Evolutionary conservation across 345 rosid species (phyloP), one percentile per base, ranked within the genome.

Genomic region (Dipteronia dyeriana): DNA sequence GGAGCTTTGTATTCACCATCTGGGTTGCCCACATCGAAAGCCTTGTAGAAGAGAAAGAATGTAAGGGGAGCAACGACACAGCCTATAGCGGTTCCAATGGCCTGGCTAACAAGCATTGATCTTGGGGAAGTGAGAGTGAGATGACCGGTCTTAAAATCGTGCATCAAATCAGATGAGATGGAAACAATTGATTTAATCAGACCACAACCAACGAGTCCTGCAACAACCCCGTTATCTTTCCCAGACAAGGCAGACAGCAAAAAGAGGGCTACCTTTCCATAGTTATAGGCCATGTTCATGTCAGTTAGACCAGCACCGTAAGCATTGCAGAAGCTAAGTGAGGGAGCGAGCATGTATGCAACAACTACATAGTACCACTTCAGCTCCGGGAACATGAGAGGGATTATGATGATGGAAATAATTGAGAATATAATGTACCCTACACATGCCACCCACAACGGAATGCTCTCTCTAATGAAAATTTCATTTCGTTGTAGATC

Each of bases 221-320:
- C 98, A 26, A 90, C 94, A 26, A 96, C 98, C 0, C 97, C 98
- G 0, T 90, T 82, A 3, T 85, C 75, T 66, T 88, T 83, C 2
- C 95, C 91, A 0, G 93, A 84, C 51, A 94, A 47, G 1, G 99
- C 93, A 0, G 99, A 95, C 7, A 96, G 89, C 68, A 90, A 84
- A 64, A 96, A 94, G 61, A 96, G 94, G 0, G 97, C 97, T 0
- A 93, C 97, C 85, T 96, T 92, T 38, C 98, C 99, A 8, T 96
- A 94, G 75, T 92, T 96, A 79, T 87, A 94, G 60, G 94, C 94
- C 98, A 96, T 92, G 88, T 94, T 96, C 95, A 96, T 94, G 85
- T 94, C 99, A 0, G 98, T 96, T 39, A 94, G 86, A 10, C 99
- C 98, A 5, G 97, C 97, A 1, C 99, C 97, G 17, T 96, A 96